A percentile compares a stretch with the other conserved stretches of the same genome.
phyloP scores from a whole-genome alignment of 768 basidiomycete genomes.

The Baorangia bicolor region DNA sequence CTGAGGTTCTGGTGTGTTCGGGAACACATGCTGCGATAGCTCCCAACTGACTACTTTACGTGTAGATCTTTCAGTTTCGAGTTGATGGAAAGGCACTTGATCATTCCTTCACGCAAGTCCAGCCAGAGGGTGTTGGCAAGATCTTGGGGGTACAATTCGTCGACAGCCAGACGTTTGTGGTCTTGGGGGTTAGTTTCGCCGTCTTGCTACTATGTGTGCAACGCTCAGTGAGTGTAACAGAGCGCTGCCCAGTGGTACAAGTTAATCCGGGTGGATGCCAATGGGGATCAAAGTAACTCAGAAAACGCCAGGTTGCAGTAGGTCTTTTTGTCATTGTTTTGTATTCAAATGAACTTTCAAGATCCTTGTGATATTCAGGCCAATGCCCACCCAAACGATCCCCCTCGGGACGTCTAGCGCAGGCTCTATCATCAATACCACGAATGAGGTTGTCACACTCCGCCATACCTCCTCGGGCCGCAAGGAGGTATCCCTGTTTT shows the following conservation, averaged over 20 bases:
- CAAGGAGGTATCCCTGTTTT: constrained; percentile 21
- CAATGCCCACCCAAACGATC: constrained; percentile 1
- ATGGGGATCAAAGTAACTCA: constrained; percentile 4
- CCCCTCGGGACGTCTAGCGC: constrained; percentile 8
- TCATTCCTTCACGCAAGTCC: constrained; percentile 13
- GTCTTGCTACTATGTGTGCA: not conserved
- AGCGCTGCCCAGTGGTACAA: constrained; percentile 22
- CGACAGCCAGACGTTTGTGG: constrained; percentile 22
- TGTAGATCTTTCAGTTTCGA: constrained; percentile 25
- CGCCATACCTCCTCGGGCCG: constrained; percentile 16
- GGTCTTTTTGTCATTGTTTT: not conserved
- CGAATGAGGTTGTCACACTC: constrained; percentile 19
- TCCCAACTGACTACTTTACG: not conserved
- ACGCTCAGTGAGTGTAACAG: constrained; percentile 11
- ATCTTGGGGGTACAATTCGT: constrained; percentile 22
- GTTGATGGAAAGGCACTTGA: not conserved
- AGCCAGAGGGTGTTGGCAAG: constrained; percentile 19
- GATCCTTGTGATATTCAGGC: constrained; percentile 11
- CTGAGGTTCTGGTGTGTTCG: constrained; percentile 29
- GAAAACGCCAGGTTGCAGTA: constrained; percentile 20
- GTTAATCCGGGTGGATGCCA: constrained; percentile 8
- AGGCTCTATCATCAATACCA: constrained; percentile 6
- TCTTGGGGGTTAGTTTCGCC: constrained; percentile 25
- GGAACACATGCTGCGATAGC: not conserved
- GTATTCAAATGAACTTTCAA: constrained; percentile 6